These are phyloP conservation scores for Lanmaoa rubissima DNA, from an alignment of 768 basidiomycete species.

Conservation along the genomic window DNA sequence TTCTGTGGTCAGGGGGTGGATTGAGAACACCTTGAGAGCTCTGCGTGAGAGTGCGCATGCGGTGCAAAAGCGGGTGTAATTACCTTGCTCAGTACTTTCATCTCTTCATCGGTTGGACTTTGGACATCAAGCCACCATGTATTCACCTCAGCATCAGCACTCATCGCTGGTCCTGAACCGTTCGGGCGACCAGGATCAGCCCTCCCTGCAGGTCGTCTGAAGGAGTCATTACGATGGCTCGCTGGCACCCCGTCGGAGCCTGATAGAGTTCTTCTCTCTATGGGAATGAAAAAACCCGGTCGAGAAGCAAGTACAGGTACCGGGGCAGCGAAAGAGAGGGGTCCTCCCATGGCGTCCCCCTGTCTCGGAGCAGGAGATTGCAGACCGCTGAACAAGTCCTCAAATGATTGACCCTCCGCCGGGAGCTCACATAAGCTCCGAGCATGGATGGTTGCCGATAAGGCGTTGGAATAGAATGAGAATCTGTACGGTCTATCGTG, in stretches of 20 bases:
- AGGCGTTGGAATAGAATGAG: conserved; percentile 95
- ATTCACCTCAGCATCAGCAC: conserved; percentile 57
- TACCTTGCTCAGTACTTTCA: conserved; percentile 95
- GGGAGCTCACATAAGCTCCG: conserved; percentile 91
- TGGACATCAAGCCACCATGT: conserved; percentile 98
- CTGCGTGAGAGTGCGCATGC: neutral
- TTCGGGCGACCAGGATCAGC: conserved; percentile 19
- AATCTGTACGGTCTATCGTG: conserved; percentile 95
- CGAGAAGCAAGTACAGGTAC: conserved; percentile 8
- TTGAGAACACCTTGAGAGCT: conserved; percentile 76
- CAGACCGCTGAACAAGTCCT: conserved; percentile 76
- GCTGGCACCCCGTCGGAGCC: conserved; percentile 1
- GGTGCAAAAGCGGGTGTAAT: conserved; percentile 8
- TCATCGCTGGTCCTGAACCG: conserved; percentile 22
- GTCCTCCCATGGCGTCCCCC: conserved; percentile 5
- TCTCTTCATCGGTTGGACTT: conserved; percentile 95
- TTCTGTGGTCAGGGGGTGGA: conserved; percentile 97
- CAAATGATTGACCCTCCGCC: conserved; percentile 89
- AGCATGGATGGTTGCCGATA: conserved; percentile 93
- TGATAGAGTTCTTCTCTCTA: conserved; percentile 8
- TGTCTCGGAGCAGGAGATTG: conserved; percentile 19
- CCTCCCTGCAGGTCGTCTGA: conserved; percentile 21
- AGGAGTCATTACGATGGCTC: conserved; percentile 15
- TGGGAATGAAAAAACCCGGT: neutral
- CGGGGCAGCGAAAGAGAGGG: conserved; percentile 4